Percentiles rank a stretch among this genome's conserved stretches.
Conservation (phyloP, 148 eudicot species). For the Fallopia convolvulus region DNA sequence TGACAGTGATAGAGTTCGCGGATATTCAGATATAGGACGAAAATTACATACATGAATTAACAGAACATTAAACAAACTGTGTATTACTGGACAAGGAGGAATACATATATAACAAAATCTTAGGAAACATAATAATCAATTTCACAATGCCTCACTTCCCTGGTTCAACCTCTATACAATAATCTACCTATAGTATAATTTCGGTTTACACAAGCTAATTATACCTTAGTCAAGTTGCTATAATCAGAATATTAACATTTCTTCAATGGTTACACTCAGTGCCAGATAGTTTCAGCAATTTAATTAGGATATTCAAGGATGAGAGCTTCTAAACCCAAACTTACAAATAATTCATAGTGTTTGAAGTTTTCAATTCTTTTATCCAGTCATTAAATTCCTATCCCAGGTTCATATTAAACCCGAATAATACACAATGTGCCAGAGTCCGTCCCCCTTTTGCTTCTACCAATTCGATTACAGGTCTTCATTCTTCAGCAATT, state of each 20-base stretch:
- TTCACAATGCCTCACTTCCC: background rate
- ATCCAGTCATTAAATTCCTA: background rate
- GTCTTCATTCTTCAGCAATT: no score
- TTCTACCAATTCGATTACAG: background rate
- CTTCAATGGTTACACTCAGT: no score
- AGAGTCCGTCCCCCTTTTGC: background rate
- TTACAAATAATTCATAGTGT: background rate
- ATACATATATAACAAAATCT: background rate
- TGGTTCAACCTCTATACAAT: background rate
- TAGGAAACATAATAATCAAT: background rate
- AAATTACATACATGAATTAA: background rate
- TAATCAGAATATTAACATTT: background rate
- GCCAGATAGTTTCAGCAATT: background rate
- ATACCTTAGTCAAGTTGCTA: background rate
- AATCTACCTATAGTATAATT: background rate
- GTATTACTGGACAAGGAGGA: background rate
- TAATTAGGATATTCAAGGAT: background rate
- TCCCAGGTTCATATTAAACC: background rate
- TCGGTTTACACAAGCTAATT: background rate
- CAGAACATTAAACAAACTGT: background rate
- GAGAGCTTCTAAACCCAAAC: background rate
- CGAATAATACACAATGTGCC: background rate
- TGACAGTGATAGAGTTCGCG: conserved; percentile 2
- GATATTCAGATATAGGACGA: background rate
- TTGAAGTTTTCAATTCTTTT: background rate